These are phyloP conservation scores for Hansenula lynferdii DNA, from an alignment of 1,139 yeast genomes.

Conservation along the genomic window DNA sequence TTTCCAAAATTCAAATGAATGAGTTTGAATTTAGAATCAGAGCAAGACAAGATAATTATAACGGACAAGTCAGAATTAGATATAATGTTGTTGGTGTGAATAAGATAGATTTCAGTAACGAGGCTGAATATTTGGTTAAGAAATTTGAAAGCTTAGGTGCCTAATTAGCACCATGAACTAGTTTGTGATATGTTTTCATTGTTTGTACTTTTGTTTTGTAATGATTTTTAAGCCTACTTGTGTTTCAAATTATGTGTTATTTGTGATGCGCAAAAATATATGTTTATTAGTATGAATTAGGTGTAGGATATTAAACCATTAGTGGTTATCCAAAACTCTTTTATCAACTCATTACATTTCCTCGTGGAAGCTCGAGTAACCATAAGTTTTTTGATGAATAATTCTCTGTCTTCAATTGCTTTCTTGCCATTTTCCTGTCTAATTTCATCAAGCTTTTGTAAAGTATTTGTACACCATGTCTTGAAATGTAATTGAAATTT, in stretches of 20 bases:
- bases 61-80: slow-evolving; percentile 73
- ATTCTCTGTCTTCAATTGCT: slow-evolving; percentile 18
- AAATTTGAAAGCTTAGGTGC: slow-evolving; percentile 38
- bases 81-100: slow-evolving; percentile 58
- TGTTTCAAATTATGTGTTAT: slow-evolving; percentile 32
- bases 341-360: slow-evolving; percentile 49
- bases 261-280: not conserved
- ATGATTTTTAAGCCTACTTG: slow-evolving; percentile 20
- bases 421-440: slow-evolving; percentile 19
- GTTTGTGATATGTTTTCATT: too few relatives aligned
- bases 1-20: slow-evolving; percentile 54
- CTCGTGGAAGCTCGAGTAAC: slow-evolving; percentile 58
- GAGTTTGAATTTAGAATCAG: slow-evolving; percentile 72
- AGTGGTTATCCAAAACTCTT: slow-evolving; percentile 56
- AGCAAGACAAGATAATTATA: slow-evolving; percentile 81
- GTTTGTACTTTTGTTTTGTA: not conserved
- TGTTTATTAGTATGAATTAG: slow-evolving; percentile 57
- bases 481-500: slow-evolving; percentile 47
- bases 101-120: slow-evolving; percentile 55
- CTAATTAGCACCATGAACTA: slow-evolving; percentile 20
- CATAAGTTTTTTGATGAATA: slow-evolving; percentile 50
- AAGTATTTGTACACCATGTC: slow-evolving; percentile 37
- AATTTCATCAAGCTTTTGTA: slow-evolving; percentile 27
- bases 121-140: slow-evolving; percentile 53
- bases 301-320: slow-evolving; percentile 30